phyloP scores from a whole-genome alignment of 2,329 filamentous ascomycete species.

The Penicillium sp. region DNA sequence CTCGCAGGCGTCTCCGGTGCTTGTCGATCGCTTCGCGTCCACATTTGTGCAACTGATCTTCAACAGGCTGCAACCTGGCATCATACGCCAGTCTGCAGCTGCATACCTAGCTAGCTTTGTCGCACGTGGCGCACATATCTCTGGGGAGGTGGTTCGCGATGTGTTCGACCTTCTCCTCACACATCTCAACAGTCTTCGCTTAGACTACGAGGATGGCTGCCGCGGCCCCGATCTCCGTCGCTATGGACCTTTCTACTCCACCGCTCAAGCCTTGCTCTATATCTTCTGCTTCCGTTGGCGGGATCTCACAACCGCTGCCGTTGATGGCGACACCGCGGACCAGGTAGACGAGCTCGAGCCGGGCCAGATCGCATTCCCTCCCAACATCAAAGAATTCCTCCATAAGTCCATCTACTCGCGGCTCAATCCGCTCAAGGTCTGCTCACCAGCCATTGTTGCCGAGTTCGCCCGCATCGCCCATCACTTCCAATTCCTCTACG shows the following conservation, averaged over 20 bases:
- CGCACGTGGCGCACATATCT: constrained; percentile 79
- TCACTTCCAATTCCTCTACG: constrained; percentile 82
- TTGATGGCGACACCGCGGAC: constrained; percentile 53
- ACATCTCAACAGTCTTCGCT: constrained; percentile 72
- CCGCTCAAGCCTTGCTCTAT: constrained; percentile 85
- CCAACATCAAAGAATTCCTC: constrained; percentile 68
- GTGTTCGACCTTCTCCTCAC: constrained; percentile 76
- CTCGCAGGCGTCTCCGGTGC: constrained; percentile 71
- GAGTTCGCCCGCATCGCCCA: constrained; percentile 87
- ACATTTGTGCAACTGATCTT: constrained; percentile 70
- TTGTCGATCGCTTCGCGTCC: constrained; percentile 78
- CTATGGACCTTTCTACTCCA: constrained; percentile 80
- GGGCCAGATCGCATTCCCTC: constrained; percentile 74
- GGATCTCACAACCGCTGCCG: constrained; percentile 66
- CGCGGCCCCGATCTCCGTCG: constrained; percentile 79
- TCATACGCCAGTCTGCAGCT: constrained; percentile 77
- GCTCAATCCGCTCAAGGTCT: constrained; percentile 93
- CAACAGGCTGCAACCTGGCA: constrained; percentile 64
- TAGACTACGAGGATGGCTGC: constrained; percentile 67
- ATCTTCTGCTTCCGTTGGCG: constrained; percentile 98
- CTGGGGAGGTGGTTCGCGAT: constrained; percentile 69
- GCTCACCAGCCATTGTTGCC: constrained; percentile 81
- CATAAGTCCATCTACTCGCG: constrained; percentile 76
- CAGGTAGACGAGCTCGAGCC: constrained; percentile 54
- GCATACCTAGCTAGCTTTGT: constrained; percentile 95